Evolutionary conservation across 2,329 filamentous ascomycete species (phyloP).

Genomic region (Hymenoscyphus repandus): DNA sequence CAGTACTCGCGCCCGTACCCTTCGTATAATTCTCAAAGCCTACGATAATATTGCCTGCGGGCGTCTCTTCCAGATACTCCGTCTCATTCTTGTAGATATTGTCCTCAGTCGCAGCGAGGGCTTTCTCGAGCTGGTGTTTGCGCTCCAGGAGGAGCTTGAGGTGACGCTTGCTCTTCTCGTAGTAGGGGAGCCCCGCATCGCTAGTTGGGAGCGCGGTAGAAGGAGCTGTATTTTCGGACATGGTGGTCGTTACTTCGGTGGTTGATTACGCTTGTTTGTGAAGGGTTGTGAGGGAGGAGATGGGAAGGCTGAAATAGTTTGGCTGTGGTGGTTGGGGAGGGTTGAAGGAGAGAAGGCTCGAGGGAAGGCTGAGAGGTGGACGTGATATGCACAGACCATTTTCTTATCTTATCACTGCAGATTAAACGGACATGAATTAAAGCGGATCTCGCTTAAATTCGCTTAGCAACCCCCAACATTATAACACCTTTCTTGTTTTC

Average conservation of each 20-base stretch:
- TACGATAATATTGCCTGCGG: slow-evolving; percentile 88
- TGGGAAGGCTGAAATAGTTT: background rate
- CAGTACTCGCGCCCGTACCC: slow-evolving; percentile 53
- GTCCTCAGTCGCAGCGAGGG: slow-evolving; percentile 53
- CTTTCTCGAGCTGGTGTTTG: slow-evolving; percentile 44
- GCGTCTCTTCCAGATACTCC: slow-evolving; percentile 85
- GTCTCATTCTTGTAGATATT: slow-evolving; percentile 79
- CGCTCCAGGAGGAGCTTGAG: slow-evolving; percentile 62
- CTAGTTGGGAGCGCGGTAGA: slow-evolving; percentile 20
- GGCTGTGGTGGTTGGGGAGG: background rate
- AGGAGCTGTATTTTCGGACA: slow-evolving; percentile 44
- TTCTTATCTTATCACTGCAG: no score
- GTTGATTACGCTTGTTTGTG: background rate
- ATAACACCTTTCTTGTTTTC: no score
- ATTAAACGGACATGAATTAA: no score
- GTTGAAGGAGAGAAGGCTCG: background rate
- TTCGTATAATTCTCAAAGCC: slow-evolving; percentile 99
- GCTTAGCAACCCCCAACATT: no score
- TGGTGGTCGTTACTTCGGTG: slow-evolving; percentile 18
- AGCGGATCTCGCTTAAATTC: no score
- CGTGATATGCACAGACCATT: no score
- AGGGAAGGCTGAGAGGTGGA: background rate
- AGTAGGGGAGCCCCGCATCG: slow-evolving; percentile 53
- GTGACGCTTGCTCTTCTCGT: slow-evolving; percentile 65
- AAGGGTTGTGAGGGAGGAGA: background rate